Conservation (phyloP, 805 yeast genomes). For the Cyberlindnera xishuangbannaensis region DNA sequence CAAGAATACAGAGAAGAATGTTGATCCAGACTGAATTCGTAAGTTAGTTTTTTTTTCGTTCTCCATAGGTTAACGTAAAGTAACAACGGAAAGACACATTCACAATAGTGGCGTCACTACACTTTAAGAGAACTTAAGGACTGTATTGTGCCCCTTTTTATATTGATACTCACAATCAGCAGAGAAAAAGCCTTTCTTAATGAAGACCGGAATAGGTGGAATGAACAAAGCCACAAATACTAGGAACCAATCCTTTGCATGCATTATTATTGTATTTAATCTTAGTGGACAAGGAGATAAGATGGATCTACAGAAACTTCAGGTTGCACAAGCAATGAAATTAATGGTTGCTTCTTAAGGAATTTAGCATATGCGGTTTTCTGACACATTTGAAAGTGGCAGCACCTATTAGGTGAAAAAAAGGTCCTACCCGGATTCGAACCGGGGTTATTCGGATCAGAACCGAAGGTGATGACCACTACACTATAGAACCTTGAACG, state of each 20-base stretch:
- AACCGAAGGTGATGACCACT: slow-evolving; percentile 29
- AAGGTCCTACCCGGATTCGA: slow-evolving; percentile 31
- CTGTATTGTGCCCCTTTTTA: no score
- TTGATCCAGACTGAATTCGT: slow-evolving; percentile 41
- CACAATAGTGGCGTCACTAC: no score
- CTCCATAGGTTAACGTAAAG: no score
- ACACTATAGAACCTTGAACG: slow-evolving; percentile 25
- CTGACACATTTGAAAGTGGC: slow-evolving; percentile 1
- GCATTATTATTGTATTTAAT: no score
- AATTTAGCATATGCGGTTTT: no score
- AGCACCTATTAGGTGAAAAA: no score
- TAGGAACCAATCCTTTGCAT: slow-evolving; percentile 52
- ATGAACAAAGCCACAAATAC: slow-evolving; percentile 63
- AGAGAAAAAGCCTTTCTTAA: slow-evolving; percentile 57
- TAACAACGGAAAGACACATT: no score
- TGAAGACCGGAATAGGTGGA: slow-evolving; percentile 67
- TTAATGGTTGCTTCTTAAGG: no score
- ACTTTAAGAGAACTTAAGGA: no score
- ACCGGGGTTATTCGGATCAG: slow-evolving; percentile 30
- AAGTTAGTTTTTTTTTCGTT: slow-evolving; percentile 4
- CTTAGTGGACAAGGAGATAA: no score
- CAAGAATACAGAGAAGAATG: slow-evolving; percentile 51
- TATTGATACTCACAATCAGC: slow-evolving; percentile 39
- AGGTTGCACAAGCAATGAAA: no score
- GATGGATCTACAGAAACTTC: no score